phyloP scores from a whole-genome alignment of 495 filamentous ascomycete species.

The Parathielavia hyrcaniae region DNA sequence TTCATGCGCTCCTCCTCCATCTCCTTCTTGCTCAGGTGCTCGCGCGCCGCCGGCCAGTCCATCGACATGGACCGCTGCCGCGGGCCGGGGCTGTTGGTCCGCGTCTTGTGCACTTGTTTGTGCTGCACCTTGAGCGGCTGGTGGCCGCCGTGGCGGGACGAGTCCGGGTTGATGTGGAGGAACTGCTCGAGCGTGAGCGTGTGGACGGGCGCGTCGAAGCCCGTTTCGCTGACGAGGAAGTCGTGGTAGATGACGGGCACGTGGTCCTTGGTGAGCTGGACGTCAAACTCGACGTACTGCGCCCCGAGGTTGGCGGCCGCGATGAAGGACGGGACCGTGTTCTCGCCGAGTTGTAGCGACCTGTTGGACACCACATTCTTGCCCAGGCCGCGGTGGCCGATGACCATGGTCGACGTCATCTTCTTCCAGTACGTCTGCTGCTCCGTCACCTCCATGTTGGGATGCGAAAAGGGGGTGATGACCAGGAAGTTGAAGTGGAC shows the following conservation, averaged over 20 bases:
- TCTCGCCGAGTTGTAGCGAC: conserved; percentile 91
- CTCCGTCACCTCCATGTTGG: conserved; percentile 83
- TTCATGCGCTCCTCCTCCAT: conserved; percentile 94
- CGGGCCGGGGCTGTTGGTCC: conserved; percentile 34
- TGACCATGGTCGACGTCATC: conserved; percentile 66
- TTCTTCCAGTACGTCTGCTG: conserved; percentile 93
- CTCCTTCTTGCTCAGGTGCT: conserved; percentile 37
- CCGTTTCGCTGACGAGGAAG: conserved; percentile 96
- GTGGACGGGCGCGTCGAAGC: conserved; percentile 94
- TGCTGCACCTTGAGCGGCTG: conserved; percentile 22
- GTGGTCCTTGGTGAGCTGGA: conserved; percentile 97
- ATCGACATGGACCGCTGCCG: conserved; percentile 46
- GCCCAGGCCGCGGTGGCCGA: conserved; percentile 88
- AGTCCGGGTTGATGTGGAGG: conserved; percentile 68
- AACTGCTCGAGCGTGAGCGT: conserved; percentile 92
- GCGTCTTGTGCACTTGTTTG: conserved; percentile 26
- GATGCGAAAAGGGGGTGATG: conserved; percentile 90
- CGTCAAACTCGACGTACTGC: conserved; percentile 88
- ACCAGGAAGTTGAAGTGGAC: conserved; percentile 96
- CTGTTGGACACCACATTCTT: conserved; percentile 79
- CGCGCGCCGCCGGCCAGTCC: conserved; percentile 29
- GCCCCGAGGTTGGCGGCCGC: conserved; percentile 90
- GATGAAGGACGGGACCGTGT: conserved; percentile 92
- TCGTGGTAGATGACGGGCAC: conserved; percentile 99
- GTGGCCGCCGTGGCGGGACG: conserved; percentile 12